A percentile compares a stretch with the other conserved stretches of the same genome.
These are phyloP conservation scores for Ogataea wickerhamii DNA, from an alignment of 805 yeast species.

Conservation along the genomic window DNA sequence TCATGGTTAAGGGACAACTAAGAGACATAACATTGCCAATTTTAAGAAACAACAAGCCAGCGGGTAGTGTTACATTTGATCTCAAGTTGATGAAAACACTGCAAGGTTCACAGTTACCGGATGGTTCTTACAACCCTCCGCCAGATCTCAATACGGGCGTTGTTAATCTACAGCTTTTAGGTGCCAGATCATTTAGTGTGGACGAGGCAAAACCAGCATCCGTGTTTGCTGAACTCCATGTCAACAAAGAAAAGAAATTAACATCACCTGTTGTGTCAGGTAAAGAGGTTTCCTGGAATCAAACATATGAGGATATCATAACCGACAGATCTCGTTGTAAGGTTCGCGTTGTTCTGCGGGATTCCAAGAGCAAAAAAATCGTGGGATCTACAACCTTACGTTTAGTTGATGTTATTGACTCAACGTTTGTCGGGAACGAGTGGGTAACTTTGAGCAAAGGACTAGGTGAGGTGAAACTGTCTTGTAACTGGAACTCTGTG, in stretches of 20 bases:
- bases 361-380: constrained; percentile 52
- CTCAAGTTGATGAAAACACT: constrained; percentile 75
- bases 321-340: constrained; percentile 66
- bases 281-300: constrained; percentile 65
- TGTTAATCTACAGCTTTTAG: constrained; percentile 60
- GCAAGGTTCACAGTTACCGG: constrained; percentile 57
- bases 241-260: constrained; percentile 57
- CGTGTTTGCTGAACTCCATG: constrained; percentile 66
- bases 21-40: constrained; percentile 52
- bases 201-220: constrained; percentile 46
- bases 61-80: constrained; percentile 71
- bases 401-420: constrained; percentile 65
- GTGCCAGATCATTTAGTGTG: constrained; percentile 52
- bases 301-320: constrained; percentile 57
- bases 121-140: constrained; percentile 80
- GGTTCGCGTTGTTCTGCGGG: constrained; percentile 63
- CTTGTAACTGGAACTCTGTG: constrained; percentile 85
- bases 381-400: constrained; percentile 58
- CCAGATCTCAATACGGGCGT: constrained; percentile 96
- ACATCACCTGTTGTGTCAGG: constrained; percentile 56
- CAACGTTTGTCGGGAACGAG: constrained; percentile 69
- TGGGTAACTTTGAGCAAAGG: constrained; percentile 74
- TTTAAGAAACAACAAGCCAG: constrained; percentile 76
- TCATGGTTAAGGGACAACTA: constrained; percentile 52
- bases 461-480: constrained; percentile 66